phyloP scores from a whole-genome alignment of 352 stramenopile genomes.

The Globisporangium polare region DNA sequence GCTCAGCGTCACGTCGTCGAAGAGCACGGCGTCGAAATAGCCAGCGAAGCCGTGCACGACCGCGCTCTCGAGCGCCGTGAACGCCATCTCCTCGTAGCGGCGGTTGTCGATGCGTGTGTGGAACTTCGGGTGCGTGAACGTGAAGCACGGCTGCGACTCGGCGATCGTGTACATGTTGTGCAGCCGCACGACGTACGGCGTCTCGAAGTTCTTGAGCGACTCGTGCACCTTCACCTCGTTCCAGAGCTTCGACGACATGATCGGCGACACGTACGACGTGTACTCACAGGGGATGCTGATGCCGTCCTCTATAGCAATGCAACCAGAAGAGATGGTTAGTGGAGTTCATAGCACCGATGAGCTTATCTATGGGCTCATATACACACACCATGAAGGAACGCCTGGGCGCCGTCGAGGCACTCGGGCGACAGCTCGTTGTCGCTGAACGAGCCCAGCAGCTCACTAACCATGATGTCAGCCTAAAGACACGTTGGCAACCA shows the following conservation, averaged over 20 bases:
- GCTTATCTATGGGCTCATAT: too few species aligned
- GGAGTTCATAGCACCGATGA: not conserved
- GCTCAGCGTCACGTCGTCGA: slow-evolving; percentile 90
- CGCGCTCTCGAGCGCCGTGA: slow-evolving; percentile 45
- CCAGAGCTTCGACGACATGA: slow-evolving; percentile 94
- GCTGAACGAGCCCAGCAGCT: slow-evolving; percentile 96
- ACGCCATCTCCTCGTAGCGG: slow-evolving; percentile 55
- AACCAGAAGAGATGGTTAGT: not conserved
- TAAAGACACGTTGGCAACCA: slow-evolving; percentile 1
- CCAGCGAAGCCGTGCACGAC: slow-evolving; percentile 94
- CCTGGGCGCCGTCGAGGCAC: slow-evolving; percentile 95
- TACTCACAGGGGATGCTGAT: slow-evolving; percentile 91
- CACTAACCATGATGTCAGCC: slow-evolving; percentile 95
- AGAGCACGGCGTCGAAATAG: slow-evolving; percentile 96
- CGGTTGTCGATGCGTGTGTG: slow-evolving; percentile 80
- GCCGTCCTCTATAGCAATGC: slow-evolving; percentile 44
- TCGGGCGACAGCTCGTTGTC: slow-evolving; percentile 99
- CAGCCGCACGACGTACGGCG: slow-evolving; percentile 96
- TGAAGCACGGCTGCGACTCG: slow-evolving; percentile 89
- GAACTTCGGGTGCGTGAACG: slow-evolving; percentile 92
- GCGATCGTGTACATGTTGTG: slow-evolving; percentile 89
- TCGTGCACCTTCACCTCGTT: slow-evolving; percentile 85
- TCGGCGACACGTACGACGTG: slow-evolving; percentile 93
- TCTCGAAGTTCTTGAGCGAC: slow-evolving; percentile 90
- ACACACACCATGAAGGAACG: slow-evolving; percentile 82